Evolutionary conservation across 768 basidiomycete genomes (phyloP).

Genomic region (Suillus bovinus): DNA sequence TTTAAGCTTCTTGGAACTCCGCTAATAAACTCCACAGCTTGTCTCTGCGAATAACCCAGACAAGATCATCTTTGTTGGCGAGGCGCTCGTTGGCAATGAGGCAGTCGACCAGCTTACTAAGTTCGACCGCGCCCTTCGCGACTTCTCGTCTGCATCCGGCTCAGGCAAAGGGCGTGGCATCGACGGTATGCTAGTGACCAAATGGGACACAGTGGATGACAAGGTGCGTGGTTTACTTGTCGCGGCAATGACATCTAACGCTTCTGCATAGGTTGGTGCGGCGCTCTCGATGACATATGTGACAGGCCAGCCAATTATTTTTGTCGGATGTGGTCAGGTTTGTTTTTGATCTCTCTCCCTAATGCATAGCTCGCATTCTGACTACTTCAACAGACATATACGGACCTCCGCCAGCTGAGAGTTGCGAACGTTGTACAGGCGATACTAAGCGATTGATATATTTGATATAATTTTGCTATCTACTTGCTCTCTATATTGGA

Average conservation of each 20-base stretch:
- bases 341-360: constrained; percentile 18
- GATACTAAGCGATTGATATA: constrained; percentile 69
- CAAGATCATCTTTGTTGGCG: constrained; percentile 97
- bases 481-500: background rate
- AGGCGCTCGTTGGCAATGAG: constrained; percentile 97
- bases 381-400: constrained; percentile 73
- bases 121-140: constrained; percentile 91
- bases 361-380: background rate
- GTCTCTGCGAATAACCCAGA: constrained; percentile 94
- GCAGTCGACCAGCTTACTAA: constrained; percentile 97
- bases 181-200: constrained; percentile 97
- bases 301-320: constrained; percentile 97
- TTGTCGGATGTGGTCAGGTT: constrained; percentile 97
- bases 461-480: background rate
- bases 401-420: constrained; percentile 87
- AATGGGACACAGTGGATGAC: constrained; percentile 99
- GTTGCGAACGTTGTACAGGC: constrained; percentile 94
- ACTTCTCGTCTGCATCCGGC: constrained; percentile 77
- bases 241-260: background rate
- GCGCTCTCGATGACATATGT: constrained; percentile 99
- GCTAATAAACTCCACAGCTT: constrained; percentile 48
- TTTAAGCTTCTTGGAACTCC: background rate
- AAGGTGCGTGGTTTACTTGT: constrained; percentile 55
- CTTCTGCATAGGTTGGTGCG: constrained; percentile 77
- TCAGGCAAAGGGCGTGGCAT: constrained; percentile 81